Base-by-base conservation (phyloP, 1,284 basidiomycete genomes). In the Tilletia walkeri region DNA sequence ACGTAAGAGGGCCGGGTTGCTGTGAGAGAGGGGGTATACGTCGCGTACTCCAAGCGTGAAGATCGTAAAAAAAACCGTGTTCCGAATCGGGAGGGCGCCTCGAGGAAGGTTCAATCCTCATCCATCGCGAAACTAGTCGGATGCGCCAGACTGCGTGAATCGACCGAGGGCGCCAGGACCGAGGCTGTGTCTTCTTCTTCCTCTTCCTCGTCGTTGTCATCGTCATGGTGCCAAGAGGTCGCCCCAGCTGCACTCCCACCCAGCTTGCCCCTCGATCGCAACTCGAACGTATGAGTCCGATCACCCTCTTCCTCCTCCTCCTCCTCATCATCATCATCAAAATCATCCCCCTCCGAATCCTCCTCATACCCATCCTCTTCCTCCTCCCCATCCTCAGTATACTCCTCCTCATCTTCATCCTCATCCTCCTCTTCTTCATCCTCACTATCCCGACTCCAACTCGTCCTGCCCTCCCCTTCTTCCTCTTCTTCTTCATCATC, bases 401-500 rank as follows among this genome's bases (percentile, higher is more conserved):
- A 53, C 6, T 9, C 16, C 50, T 53, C 50, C 7, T 53, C 50
- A 9, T 53, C 50, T 1, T 53, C 50, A 24, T 53, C 50, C 16
- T 53, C 50, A 6, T n/a, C 16, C 1, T 7, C 7, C 18, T n/a
- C 50, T 7, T 18, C 50, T 1, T 53, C 50, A 9, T 18, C 20
- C 18, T 53, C 50, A 30, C 24, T 30, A 30, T 30, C 24, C 24
- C 24, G 24, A 30, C 24, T 30, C 24, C 24, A 30, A 30, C 24
- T 30, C 50, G 18, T 18, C 50, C 50, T 18, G 16, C 16, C 50
- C 50, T 67, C 72, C 2, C 59, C 69, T 47, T 16, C 67, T 3
- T 69, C 70, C 63, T 70, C 76, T 34, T 77, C 74, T 41, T 75
- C 76, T n/a, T 77, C 76, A 20, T 72, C 66, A 24, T 68, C 69